phyloP scores from a whole-genome alignment of 306 rosid genomes.

The Castanopsis chinensis region DNA sequence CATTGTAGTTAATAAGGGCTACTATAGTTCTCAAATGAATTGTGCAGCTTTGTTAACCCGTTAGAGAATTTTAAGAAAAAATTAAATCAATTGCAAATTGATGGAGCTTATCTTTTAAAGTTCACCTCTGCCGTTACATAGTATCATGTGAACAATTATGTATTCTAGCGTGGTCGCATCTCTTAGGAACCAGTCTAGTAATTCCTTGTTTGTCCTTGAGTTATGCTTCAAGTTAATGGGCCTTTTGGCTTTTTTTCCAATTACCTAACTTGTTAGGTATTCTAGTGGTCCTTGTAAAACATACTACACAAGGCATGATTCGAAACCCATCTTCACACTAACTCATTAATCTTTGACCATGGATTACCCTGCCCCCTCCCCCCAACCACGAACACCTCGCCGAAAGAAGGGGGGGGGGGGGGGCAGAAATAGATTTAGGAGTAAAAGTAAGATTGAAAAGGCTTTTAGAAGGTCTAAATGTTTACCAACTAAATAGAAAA shows the following conservation, averaged over 20 bases:
- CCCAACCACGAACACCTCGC: background rate
- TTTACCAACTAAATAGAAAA: background rate
- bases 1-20: background rate
- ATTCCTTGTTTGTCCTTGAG: background rate
- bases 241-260: background rate
- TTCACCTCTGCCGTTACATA: background rate
- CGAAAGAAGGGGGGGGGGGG: fast-evolving
- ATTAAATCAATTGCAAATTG: background rate
- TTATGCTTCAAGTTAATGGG: background rate
- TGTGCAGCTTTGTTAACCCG: background rate
- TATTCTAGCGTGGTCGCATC: background rate
- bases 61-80: background rate
- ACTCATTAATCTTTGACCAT: no score
- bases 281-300: no score
- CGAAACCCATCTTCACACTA: no score
- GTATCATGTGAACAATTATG: background rate
- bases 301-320: no score
- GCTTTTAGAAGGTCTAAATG: background rate
- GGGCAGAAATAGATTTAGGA: background rate
- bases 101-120: background rate
- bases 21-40: background rate
- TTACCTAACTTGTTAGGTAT: background rate
- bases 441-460: background rate
- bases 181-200: background rate
- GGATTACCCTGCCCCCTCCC: no score